Evolutionary conservation across 192 early-diverging fungal genomes (phyloP).

Genomic region (Coemansia sp.): DNA sequence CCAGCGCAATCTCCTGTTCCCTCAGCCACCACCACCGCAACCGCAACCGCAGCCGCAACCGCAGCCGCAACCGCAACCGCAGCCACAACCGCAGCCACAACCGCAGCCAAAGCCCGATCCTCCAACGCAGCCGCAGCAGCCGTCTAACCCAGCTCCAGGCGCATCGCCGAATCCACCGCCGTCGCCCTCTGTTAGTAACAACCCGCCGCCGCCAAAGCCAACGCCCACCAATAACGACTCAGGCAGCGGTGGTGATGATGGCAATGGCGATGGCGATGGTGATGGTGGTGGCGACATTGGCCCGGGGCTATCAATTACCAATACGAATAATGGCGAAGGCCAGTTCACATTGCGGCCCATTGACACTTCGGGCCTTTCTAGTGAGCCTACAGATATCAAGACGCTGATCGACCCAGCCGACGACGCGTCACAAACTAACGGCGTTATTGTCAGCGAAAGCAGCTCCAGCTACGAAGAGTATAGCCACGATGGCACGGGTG

Average conservation of each 20-base stretch:
- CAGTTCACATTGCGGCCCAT: not conserved
- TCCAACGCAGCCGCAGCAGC: not conserved
- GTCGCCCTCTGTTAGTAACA: not conserved
- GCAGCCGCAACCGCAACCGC: not conserved
- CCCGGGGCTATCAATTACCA: not conserved
- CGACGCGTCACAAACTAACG: not conserved
- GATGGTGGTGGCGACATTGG: not conserved
- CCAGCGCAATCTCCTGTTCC: not conserved
- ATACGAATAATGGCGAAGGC: not conserved
- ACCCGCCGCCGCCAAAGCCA: not conserved
- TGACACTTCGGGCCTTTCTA: not conserved
- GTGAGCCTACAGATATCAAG: not conserved
- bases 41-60: not conserved
- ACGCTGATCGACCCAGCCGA: slow-evolving; percentile 4
- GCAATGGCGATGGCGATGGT: not conserved
- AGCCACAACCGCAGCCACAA: not conserved
- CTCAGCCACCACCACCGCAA: not conserved
- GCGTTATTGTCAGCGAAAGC: not conserved
- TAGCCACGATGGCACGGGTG: not conserved
- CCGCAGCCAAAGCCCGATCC: not conserved
- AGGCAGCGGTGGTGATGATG: not conserved
- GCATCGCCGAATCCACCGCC: not conserved
- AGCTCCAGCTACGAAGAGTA: not conserved
- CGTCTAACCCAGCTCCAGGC: not conserved
- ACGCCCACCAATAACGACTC: not conserved